Conservation (phyloP, 1,284 basidiomycete species). For the Austroboletus novae-zelandiae region DNA sequence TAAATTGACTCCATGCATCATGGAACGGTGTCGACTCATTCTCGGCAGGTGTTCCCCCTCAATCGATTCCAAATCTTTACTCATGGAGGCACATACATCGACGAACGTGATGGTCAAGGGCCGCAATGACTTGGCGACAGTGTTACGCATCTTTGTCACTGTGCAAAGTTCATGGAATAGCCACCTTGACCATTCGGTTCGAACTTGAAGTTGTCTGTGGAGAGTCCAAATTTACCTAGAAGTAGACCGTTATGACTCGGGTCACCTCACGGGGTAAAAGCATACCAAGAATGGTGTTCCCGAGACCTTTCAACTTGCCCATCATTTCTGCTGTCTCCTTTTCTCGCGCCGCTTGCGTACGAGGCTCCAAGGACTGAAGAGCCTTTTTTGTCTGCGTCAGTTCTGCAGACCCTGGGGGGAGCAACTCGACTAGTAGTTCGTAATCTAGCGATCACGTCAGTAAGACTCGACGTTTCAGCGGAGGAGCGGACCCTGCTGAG, state of each 20-base stretch:
- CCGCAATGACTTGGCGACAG: slow-evolving; percentile 1
- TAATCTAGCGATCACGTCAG: slow-evolving; percentile 62
- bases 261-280: slow-evolving; percentile 1
- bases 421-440: slow-evolving; percentile 59
- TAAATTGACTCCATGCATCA: slow-evolving; percentile 36
- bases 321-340: slow-evolving; percentile 92
- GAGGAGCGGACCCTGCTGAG: slow-evolving; percentile 70
- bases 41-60: slow-evolving; percentile 53
- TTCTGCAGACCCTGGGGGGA: slow-evolving; percentile 58
- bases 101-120: slow-evolving; percentile 26
- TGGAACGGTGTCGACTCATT: not conserved
- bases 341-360: slow-evolving; percentile 75
- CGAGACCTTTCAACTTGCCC: slow-evolving; percentile 88
- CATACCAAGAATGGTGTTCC: slow-evolving; percentile 87
- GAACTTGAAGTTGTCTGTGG: slow-evolving; percentile 94
- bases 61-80: slow-evolving; percentile 47
- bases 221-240: slow-evolving; percentile 81
- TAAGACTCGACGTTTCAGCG: not conserved
- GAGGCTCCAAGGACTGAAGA: slow-evolving; percentile 58
- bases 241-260: not conserved
- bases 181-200: slow-evolving; percentile 90
- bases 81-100: slow-evolving; percentile 46
- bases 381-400: slow-evolving; percentile 46
- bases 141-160: slow-evolving; percentile 27
- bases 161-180: slow-evolving; percentile 87